phyloP scores from a whole-genome alignment of 2,329 filamentous ascomycete genomes.

The Ophiocordyceps robertsii region DNA sequence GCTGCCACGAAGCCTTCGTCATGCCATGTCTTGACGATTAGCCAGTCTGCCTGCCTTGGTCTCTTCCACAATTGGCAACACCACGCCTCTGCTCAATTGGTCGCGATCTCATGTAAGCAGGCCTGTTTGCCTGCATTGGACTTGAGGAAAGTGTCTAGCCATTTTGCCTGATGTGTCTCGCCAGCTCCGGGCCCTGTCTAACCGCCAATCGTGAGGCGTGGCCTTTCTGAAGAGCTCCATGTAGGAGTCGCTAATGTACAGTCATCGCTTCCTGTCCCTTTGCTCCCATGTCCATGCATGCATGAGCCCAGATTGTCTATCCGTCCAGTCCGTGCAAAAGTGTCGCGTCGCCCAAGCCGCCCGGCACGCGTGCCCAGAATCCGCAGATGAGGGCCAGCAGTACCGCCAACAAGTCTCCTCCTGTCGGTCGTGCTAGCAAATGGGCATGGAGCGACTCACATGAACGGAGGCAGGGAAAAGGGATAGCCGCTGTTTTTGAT shows the following conservation, averaged over 20 bases:
- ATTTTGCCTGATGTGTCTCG: neutral
- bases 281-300: neutral
- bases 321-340: neutral
- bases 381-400: neutral
- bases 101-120: neutral
- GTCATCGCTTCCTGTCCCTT: neutral
- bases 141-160: neutral
- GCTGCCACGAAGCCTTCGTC: neutral
- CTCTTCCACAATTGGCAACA: neutral
- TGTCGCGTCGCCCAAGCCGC: neutral
- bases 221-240: neutral
- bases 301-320: neutral
- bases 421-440: neutral
- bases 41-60: neutral
- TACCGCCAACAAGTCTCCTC: neutral
- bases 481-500: slow-evolving; percentile 92
- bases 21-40: neutral
- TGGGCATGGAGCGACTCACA: slow-evolving; percentile 22
- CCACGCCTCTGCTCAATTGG: neutral
- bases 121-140: neutral
- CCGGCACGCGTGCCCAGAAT: neutral
- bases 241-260: neutral
- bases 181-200: neutral
- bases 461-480: slow-evolving; percentile 85
- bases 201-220: neutral